Conservation (phyloP, 306 rosid species). For the Prunus armeniaca region DNA sequence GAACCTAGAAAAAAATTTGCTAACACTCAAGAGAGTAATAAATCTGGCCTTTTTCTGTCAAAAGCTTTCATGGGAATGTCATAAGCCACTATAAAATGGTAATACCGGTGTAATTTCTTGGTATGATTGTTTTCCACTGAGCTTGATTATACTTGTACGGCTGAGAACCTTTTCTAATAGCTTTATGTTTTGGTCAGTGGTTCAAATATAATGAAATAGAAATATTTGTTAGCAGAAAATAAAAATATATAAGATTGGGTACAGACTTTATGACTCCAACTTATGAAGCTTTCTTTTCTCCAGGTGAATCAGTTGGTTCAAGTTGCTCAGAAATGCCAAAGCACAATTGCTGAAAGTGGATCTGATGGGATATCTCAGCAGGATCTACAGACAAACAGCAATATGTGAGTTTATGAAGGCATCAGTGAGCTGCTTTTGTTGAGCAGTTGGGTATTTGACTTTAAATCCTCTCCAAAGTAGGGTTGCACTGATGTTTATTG, state of each 20-base stretch:
- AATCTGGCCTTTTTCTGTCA: not conserved
- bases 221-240: not conserved
- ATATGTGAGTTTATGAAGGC: conserved; percentile 57
- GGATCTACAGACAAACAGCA: conserved; percentile 88
- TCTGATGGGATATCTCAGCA: conserved; percentile 86
- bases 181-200: not conserved
- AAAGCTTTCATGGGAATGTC: not conserved
- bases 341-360: conserved; percentile 82
- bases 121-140: not conserved
- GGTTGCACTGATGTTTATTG: conserved; percentile 15
- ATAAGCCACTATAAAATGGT: not conserved
- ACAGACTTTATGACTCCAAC: not conserved
- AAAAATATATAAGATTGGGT: not conserved
- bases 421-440: not conserved
- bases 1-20: not conserved
- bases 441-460: not conserved
- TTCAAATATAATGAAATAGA: not conserved
- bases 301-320: conserved; percentile 92
- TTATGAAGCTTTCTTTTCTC: conserved; percentile 5
- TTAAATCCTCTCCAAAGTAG: not conserved
- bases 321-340: conserved; percentile 91
- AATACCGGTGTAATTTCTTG: not conserved
- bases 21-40: not conserved
- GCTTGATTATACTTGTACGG: not conserved
- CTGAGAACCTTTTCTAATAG: not conserved